Evolutionary conservation across 768 basidiomycete species (phyloP), one percentile per base, ranked within the genome.

Genomic region (Russula sp.): DNA sequence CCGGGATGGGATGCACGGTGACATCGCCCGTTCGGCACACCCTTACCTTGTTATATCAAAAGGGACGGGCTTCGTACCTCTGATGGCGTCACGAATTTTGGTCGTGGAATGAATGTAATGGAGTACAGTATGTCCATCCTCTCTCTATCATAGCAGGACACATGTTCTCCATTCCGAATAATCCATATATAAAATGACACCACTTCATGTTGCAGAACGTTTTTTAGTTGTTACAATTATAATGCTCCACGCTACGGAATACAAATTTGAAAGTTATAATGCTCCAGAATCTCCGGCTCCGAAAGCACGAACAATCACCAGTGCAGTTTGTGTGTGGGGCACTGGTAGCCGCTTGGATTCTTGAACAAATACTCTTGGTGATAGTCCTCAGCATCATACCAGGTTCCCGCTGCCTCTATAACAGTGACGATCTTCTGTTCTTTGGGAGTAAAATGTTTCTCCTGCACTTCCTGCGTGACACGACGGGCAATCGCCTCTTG

Each of bases 291-390:
- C 38, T 20, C 49, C 50, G 5, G n/a, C 38, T n/a, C 24, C 13
- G 24, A 44, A 56, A 52, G 38, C 5, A 42, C 6, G 14, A 24
- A n/a, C 14, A 9, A 1, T 75, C 75, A 94, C 93, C 93, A 96
- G 71, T 92, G 86, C 52, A 95, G 77, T 44, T 77, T 80, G 75
- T 96, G 94, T 2, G 89, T 94, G 0, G 94, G 88, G 76, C 95
- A 98, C 70, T 94, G 91, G 73, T 97, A 97, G 10, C 95, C 96
- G 13, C 72, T 71, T 0, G 95, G 92, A 73, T 97, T 92, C 79
- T 89, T 88, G 77, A 85, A 86, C 60, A 86, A 74, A 71, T 92
- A 93, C 34, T 89, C 78, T 68, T 94, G 92, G 75, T 93, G 90
- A 71, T 94, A 92, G 4, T 87, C 83, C 74, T 92, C 90, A 0